These are phyloP conservation scores for Apodospora peruviana DNA, from an alignment of 495 filamentous ascomycete genomes.

Conservation along the genomic window DNA sequence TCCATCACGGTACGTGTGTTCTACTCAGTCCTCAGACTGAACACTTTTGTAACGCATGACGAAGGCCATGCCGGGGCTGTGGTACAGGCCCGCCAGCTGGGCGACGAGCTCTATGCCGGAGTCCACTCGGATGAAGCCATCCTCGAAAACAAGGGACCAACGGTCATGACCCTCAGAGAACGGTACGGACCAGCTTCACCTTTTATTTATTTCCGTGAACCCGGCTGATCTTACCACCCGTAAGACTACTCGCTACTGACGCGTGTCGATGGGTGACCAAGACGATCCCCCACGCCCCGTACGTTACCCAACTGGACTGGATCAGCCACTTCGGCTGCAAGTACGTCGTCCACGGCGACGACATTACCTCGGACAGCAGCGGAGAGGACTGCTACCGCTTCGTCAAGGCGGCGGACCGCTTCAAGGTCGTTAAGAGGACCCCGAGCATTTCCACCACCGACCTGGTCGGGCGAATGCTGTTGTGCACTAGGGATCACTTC, in stretches of 20 bases:
- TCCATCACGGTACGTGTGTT: constrained; percentile 69
- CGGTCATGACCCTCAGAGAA: constrained; percentile 90
- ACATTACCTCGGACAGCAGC: constrained; percentile 87
- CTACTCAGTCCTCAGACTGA: background rate
- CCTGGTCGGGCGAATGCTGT: constrained; percentile 91
- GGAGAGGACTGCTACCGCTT: constrained; percentile 96
- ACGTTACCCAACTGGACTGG: constrained; percentile 90
- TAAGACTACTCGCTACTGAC: constrained; percentile 69
- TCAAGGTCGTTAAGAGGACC: constrained; percentile 93
- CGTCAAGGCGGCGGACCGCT: constrained; percentile 85
- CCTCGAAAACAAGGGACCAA: constrained; percentile 92
- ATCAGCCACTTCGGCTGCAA: constrained; percentile 90
- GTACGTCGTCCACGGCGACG: constrained; percentile 95
- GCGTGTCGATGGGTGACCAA: constrained; percentile 91
- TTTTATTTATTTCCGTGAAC: constrained; percentile 5
- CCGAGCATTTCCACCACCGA: constrained; percentile 96
- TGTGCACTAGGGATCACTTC: constrained; percentile 86
- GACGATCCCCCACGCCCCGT: constrained; percentile 80
- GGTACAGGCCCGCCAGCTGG: constrained; percentile 69
- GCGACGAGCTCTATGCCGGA: constrained; percentile 81
- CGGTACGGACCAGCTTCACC: constrained; percentile 46
- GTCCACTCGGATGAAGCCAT: constrained; percentile 95
- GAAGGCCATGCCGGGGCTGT: constrained; percentile 93
- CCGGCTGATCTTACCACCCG: constrained; percentile 14
- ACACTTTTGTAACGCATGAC: background rate